Evolutionary conservation across 352 stramenopile species (phyloP), one percentile per base, ranked within the genome.

Genomic region (Globisporangium carolinianum): DNA sequence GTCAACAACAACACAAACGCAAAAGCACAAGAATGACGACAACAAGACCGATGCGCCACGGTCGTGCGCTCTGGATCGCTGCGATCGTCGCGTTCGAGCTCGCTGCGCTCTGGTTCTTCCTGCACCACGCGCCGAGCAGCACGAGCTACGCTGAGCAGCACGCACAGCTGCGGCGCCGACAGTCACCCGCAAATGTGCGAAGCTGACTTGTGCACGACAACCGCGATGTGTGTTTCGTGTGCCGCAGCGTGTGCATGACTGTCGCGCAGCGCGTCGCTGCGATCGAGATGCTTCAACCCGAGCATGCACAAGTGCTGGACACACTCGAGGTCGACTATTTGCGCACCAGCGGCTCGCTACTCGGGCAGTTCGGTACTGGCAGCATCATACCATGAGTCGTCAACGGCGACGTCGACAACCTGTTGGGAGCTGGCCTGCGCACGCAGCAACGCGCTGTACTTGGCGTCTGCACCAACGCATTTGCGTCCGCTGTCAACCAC

Each of bases 401-500:
- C 32, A 74, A 86, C 54, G 75, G 61, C 8, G 66, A 78, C 62
- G 49, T 87, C 1, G 77, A 73, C 3, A 38, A 32, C 24, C 24
- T 87, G 17, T 65, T 69, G 0, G 14, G 12, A 0, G 42, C 39
- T 11, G 57, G 56, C 4, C 17, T 66, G 24, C 24, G 3, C 24
- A 32, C 24, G 68, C 51, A 58, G 57, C 5, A 36, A 53, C 0
- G 62, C 58, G 11, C 61, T 79, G 9, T 66, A 24, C 72, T 72
- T 17, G 77, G 75, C 0, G 75, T 87, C 35, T 87, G 79, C 61
- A 62, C 75, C 18, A 73, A 84, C 36, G 57, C 86, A 39, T 74
- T 76, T 51, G 73, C 60, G 47, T 83, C 84, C 59, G 15, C 61
- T 6, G 67, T 79, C 7, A 74, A 72, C 8, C 59, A 57, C 18